Conservation (phyloP, 306 rosid genomes). For the Bauhinia variegata region DNA sequence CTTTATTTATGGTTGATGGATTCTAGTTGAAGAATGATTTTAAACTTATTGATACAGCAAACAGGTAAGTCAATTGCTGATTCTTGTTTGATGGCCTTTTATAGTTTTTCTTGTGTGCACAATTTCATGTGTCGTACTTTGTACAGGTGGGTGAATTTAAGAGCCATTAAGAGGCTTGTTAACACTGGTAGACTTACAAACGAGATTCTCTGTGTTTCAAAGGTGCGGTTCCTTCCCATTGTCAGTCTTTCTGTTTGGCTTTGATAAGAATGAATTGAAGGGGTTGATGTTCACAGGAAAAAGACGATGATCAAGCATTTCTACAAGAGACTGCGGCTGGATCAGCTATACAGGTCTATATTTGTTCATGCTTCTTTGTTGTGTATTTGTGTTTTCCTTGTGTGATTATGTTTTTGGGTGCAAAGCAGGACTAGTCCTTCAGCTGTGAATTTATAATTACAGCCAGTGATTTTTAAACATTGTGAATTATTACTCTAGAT, state of each 20-base stretch:
- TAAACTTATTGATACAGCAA: slow-evolving; percentile 67
- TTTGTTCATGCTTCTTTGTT: slow-evolving; percentile 15
- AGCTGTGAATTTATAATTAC: slow-evolving; percentile 13
- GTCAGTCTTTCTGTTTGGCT: slow-evolving; percentile 8
- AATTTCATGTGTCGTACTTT: slow-evolving; percentile 8
- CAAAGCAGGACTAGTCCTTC: slow-evolving; percentile 15
- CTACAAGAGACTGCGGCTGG: slow-evolving; percentile 50
- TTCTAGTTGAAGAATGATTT: slow-evolving; percentile 53
- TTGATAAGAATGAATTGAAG: slow-evolving; percentile 35
- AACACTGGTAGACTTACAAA: slow-evolving; percentile 50
- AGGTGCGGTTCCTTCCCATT: slow-evolving; percentile 49
- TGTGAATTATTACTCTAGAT: not conserved
- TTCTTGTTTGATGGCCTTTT: slow-evolving; percentile 22
- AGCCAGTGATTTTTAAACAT: slow-evolving; percentile 11
- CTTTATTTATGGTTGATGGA: slow-evolving; percentile 31
- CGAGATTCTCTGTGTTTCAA: slow-evolving; percentile 34
- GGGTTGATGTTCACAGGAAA: slow-evolving; percentile 42
- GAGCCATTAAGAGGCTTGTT: slow-evolving; percentile 58
- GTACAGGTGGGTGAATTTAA: slow-evolving; percentile 70
- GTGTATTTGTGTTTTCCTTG: too few relatives aligned
- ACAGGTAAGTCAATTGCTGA: slow-evolving; percentile 56
- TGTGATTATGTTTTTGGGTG: slow-evolving; percentile 23
- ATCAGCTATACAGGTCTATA: slow-evolving; percentile 52
- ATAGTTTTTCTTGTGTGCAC: slow-evolving; percentile 18
- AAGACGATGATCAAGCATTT: slow-evolving; percentile 43